Conservation (phyloP, 805 yeast species). For the Yarrowia sp. region DNA sequence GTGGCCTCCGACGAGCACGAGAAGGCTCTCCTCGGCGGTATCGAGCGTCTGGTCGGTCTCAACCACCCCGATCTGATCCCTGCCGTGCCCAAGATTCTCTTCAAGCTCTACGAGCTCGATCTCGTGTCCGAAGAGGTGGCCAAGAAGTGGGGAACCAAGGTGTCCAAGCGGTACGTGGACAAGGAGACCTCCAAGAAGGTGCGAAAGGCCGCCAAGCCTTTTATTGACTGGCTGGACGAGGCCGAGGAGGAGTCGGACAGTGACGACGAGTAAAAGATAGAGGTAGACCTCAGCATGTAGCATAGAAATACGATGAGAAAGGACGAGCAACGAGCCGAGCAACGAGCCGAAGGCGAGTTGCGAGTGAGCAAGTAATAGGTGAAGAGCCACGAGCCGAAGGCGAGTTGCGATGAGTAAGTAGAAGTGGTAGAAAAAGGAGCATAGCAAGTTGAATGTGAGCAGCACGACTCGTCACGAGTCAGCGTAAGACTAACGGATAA, state of each 20-base stretch:
- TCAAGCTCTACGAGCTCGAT: slow-evolving; percentile 82
- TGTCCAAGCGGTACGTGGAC: slow-evolving; percentile 90
- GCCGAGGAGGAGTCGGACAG: slow-evolving; percentile 79
- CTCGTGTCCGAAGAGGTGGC: slow-evolving; percentile 83
- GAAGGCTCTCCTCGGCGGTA: slow-evolving; percentile 91
- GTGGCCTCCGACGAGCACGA: slow-evolving; percentile 71
- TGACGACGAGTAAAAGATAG: slow-evolving; percentile 44
- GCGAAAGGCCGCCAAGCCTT: slow-evolving; percentile 95
- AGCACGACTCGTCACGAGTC: no score
- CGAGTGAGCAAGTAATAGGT: no score
- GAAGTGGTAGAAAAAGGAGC: no score
- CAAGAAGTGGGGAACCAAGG: slow-evolving; percentile 85
- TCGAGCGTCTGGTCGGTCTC: slow-evolving; percentile 89
- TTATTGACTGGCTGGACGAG: slow-evolving; percentile 90
- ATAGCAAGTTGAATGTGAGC: no score
- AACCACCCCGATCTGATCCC: slow-evolving; percentile 76
- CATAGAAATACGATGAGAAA: not conserved
- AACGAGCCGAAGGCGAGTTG: no score
- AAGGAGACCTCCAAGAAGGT: slow-evolving; percentile 92
- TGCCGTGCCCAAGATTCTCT: slow-evolving; percentile 78
- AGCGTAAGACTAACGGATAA: no score
- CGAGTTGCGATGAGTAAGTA: no score
- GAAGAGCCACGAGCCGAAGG: no score
- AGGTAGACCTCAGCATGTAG: slow-evolving; percentile 15
- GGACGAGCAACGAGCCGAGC: no score